phyloP scores from a whole-genome alignment of 176 grass and related monocot species.

The Carex littledalei region DNA sequence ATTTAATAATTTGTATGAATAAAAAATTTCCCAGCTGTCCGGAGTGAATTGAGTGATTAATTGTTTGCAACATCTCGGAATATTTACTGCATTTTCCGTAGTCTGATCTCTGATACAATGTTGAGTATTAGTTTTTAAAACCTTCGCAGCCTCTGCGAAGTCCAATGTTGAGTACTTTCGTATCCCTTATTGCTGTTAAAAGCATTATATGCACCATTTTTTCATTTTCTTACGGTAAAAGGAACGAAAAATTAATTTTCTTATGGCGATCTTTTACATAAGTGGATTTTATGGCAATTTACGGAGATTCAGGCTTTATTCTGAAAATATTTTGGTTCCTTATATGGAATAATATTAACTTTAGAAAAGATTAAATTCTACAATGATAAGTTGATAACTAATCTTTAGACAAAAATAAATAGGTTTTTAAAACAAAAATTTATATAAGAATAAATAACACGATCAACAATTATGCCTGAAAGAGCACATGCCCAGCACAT shows the following conservation, averaged over 20 bases:
- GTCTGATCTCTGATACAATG: neutral
- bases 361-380: too few relatives aligned
- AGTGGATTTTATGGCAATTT: neutral
- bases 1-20: too few relatives aligned
- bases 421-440: too few relatives aligned
- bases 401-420: too few relatives aligned
- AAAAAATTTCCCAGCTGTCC: too few relatives aligned
- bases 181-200: neutral
- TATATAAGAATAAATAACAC: too few relatives aligned
- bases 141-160: too few relatives aligned
- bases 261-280: neutral
- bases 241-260: neutral
- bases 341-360: too few relatives aligned
- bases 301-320: neutral
- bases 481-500: slow-evolving; percentile 21
- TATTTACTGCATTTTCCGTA: neutral
- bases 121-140: too few relatives aligned
- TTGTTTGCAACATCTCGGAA: neutral
- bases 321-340: too few relatives aligned
- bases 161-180: too few relatives aligned
- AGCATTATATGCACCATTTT: neutral
- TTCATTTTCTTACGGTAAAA: neutral
- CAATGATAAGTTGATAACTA: too few relatives aligned
- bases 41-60: neutral
- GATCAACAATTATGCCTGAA: slow-evolving; percentile 2